Percentiles rank a stretch among this genome's conserved stretches.
phyloP scores from a whole-genome alignment of 2,329 filamentous ascomycete genomes.

The Kalaharituber pfeilii region DNA sequence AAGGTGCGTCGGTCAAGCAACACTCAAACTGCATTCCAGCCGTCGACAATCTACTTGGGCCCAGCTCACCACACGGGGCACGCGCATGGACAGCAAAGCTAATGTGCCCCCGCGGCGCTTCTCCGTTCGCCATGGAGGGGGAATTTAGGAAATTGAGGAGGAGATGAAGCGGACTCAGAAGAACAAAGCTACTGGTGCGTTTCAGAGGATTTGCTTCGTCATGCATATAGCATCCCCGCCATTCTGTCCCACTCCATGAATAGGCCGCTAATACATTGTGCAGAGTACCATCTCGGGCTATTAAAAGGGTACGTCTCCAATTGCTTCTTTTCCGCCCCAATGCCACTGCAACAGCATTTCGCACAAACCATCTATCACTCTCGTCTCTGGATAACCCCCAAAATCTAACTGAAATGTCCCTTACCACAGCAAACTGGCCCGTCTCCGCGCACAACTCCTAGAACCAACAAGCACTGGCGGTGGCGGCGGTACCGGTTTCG shows the following conservation, averaged over 20 bases:
- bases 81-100: not conserved
- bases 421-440: constrained; percentile 65
- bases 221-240: too few relatives aligned
- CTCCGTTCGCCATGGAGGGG: too few relatives aligned
- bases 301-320: constrained; percentile 62
- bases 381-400: too few relatives aligned
- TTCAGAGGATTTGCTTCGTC: not conserved
- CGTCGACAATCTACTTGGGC: too few relatives aligned
- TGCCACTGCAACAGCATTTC: too few relatives aligned
- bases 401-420: constrained; percentile 18
- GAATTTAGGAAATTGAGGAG: constrained; percentile 53
- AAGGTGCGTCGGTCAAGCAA: constrained; percentile 38
- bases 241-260: not conserved
- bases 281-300: constrained; percentile 89
- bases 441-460: constrained; percentile 80
- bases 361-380: too few relatives aligned
- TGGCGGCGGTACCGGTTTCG: constrained; percentile 61
- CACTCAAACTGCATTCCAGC: not conserved
- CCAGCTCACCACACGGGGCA: constrained; percentile 1
- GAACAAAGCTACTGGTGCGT: constrained; percentile 73
- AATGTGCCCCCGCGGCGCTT: not conserved
- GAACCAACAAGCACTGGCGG: constrained; percentile 66
- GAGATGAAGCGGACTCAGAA: constrained; percentile 99
- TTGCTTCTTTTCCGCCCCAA: too few relatives aligned
- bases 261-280: not conserved